Evolutionary conservation across 805 yeast genomes (phyloP).

Genomic region (Candida maris): DNA sequence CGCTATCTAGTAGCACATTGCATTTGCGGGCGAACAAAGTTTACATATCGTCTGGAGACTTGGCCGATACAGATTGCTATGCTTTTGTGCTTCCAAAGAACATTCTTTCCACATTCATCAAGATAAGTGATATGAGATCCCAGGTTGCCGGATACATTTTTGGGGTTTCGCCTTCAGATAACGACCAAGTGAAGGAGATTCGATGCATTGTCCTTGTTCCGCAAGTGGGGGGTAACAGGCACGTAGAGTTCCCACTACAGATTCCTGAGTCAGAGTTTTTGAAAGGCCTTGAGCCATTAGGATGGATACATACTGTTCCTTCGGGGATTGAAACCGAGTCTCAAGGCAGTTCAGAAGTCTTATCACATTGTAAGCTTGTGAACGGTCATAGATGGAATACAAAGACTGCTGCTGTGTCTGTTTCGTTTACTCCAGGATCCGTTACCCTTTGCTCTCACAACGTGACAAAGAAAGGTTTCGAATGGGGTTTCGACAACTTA

Average conservation of each 20-base stretch:
- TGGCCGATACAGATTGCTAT: constrained; percentile 45
- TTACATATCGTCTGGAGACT: constrained; percentile 65
- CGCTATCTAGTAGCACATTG: constrained; percentile 71
- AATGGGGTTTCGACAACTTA: constrained; percentile 71
- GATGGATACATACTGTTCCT: constrained; percentile 92
- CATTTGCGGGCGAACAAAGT: constrained; percentile 72
- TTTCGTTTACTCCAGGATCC: constrained; percentile 79
- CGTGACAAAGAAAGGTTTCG: constrained; percentile 59
- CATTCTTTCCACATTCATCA: constrained; percentile 69
- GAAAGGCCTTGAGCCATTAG: constrained; percentile 70
- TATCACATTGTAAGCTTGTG: constrained; percentile 49
- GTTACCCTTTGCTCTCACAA: constrained; percentile 68
- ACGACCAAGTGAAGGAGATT: constrained; percentile 72
- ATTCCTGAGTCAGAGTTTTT: constrained; percentile 41
- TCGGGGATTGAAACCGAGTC: constrained; percentile 49
- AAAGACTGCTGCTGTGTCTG: constrained; percentile 54
- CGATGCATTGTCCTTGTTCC: constrained; percentile 76
- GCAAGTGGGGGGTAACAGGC: constrained; percentile 71
- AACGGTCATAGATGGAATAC: constrained; percentile 37
- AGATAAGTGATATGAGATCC: constrained; percentile 72
- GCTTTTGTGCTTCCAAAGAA: constrained; percentile 85
- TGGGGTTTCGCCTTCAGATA: constrained; percentile 76
- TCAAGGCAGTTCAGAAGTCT: constrained; percentile 68
- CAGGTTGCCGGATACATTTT: constrained; percentile 80
- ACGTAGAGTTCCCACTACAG: constrained; percentile 56